Base-by-base conservation (phyloP, 1,139 yeast species). In the Lodderomyces theae region DNA sequence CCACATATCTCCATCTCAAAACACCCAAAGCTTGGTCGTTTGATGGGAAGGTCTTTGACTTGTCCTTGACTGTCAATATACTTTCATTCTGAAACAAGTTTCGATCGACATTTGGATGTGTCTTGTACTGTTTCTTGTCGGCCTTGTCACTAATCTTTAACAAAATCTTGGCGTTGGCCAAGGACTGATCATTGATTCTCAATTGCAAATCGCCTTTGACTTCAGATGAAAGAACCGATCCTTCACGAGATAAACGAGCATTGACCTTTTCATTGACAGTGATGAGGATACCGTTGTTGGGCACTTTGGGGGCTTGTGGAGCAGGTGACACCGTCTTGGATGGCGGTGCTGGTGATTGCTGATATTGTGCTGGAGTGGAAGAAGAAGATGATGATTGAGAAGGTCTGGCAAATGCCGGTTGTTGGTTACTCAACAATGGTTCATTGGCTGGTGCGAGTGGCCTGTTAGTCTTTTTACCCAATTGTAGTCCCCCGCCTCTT, bases 91-190 rank as follows among this genome's bases (percentile, higher is more conserved):
- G 71, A 62, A 90, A 92, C 54, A 79, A 64, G 37, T 69, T 70
- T 58, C 87, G 83, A 67, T 92, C 97, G 50, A 92, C 95, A 60
- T 90, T 89, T 48, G 98, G 98, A 67, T 92, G 97, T 22, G 97
- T 88, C 63, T 90, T 90, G 71, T 80, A 92, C 58, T 83, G 92
- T 42, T 80, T 74, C 24, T 77, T 78, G 26, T 69, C 57, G 15
- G 69, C 61, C 34, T 69, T 65, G 40, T 70, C 72, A 35, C 63
- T 72, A 31, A 80, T 70, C 37, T 70, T 60, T 47, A 90, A 71
- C 47, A 79, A 60, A 43, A 90, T 73, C 58, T 78, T 79, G 44
- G 88, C 77, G 50, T 76, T 76, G 16, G 95, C 80, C 49, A 83
- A 72, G 25, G 74, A 76, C 11, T 84, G 70, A 53, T 88, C 78